Evolutionary conservation across 1,284 basidiomycete genomes (phyloP), one percentile per base, ranked within the genome.

Genomic region (Dichomitus squalens): DNA sequence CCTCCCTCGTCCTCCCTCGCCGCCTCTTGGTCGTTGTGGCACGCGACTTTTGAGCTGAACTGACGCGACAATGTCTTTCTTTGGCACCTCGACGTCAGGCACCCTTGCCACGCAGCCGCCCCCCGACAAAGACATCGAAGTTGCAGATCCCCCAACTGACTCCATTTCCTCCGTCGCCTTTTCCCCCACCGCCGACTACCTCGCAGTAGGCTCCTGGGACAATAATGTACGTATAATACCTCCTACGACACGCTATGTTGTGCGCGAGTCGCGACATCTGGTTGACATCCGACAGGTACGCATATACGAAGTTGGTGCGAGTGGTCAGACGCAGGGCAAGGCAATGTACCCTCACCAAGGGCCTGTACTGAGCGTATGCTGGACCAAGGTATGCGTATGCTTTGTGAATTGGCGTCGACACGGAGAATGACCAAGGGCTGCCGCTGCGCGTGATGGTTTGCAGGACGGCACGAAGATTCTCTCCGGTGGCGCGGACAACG

Each of bases 401-500:
- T 18, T 7, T 54, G 20, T 14, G 11, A 6, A 20, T 40, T 6
- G 6, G 48, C 36, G n/a, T 35, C 29, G n/a, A 16, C 20, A n/a
- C 21, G 12, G 12, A 21, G 12, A 36, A 7, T 36, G 35, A 38
- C 23, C 34, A 12, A 35, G 2, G 14, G 14, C 3, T 8, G 21
- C 18, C 29, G 20, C 21, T 18, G n/a, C n/a, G n/a, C n/a, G n/a
- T n/a, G n/a, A n/a, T n/a, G 46, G 31, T 29, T 7, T 7, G 16
- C 60, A 88, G 88, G 91, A 93, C 61, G 92, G 92, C 31, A 87
- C 80, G 66, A 92, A 92, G 71, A 77, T 95, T 33, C 84, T 95
- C 66, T 93, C 92, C 18, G 88, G 87, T n/a, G 93, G 92, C 38
- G 90, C 89, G 35, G 94, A 96, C 76, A 93, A 93, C 71, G 87